Evolutionary conservation across 1,284 basidiomycete genomes (phyloP).

Genomic region (Mycena sp.): DNA sequence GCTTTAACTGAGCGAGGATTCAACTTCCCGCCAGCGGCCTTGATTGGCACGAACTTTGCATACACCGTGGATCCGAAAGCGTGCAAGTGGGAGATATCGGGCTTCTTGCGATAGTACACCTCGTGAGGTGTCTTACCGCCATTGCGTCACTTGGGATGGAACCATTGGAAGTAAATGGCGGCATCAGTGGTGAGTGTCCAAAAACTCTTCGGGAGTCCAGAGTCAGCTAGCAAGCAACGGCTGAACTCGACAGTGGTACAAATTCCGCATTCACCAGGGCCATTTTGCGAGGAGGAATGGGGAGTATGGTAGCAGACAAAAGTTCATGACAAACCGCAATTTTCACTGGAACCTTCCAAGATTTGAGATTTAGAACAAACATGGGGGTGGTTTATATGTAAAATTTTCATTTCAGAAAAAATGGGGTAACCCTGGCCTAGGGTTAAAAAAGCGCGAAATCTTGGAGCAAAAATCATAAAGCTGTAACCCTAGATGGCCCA

Average conservation of each 20-base stretch:
- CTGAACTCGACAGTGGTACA: conserved; percentile 28
- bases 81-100: conserved; percentile 39
- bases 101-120: conserved; percentile 28
- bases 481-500: too few relatives aligned
- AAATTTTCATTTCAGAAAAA: too few relatives aligned
- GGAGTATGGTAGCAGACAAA: too few relatives aligned
- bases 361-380: too few relatives aligned
- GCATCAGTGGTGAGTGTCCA: conserved; percentile 31
- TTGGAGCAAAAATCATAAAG: too few relatives aligned
- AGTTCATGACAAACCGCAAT: too few relatives aligned
- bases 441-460: too few relatives aligned
- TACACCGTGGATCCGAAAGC: conserved; percentile 36
- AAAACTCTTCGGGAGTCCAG: conserved; percentile 23
- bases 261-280: conserved; percentile 30
- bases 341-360: too few relatives aligned
- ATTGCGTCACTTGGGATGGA: conserved; percentile 32
- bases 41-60: conserved; percentile 35
- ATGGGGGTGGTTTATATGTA: too few relatives aligned
- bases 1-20: conserved; percentile 31
- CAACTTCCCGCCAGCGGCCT: conserved; percentile 35
- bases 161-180: conserved; percentile 33
- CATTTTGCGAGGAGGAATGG: conserved; percentile 31
- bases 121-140: conserved; percentile 31
- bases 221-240: conserved; percentile 28
- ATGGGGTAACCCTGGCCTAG: too few relatives aligned